Conservation (phyloP, 169 alveolate genomes). For the Babesia bigemina region DNA sequence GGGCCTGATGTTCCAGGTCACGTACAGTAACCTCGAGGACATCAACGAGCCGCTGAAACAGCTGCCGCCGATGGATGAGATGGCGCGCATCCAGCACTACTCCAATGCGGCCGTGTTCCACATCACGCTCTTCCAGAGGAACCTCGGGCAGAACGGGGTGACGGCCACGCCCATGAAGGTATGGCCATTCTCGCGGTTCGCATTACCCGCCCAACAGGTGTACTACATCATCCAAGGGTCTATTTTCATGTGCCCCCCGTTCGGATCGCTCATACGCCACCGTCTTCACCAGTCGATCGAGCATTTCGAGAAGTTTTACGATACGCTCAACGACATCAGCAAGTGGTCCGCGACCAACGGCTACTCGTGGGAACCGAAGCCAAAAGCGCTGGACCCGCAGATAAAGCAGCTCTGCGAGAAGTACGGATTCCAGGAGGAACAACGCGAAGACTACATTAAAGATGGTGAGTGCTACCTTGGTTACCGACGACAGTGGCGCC, state of each 20-base stretch:
- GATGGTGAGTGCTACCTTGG: constrained; percentile 33
- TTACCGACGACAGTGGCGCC: no score
- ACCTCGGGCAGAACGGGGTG: constrained; percentile 55
- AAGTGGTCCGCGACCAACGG: constrained; percentile 62
- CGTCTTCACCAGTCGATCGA: constrained; percentile 49
- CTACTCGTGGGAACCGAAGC: constrained; percentile 65
- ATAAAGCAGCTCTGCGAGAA: constrained; percentile 41
- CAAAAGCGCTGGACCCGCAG: constrained; percentile 32
- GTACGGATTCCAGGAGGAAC: constrained; percentile 39
- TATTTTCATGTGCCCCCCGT: constrained; percentile 67
- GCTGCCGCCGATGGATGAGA: constrained; percentile 24
- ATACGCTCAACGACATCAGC: constrained; percentile 49
- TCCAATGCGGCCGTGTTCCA: constrained; percentile 53
- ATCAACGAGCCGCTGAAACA: constrained; percentile 14
- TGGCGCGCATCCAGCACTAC: constrained; percentile 51
- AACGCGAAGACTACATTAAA: constrained; percentile 13
- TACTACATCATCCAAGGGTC: constrained; percentile 69
- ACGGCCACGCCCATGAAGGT: constrained; percentile 64
- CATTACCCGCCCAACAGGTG: constrained; percentile 8
- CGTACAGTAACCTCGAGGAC: constrained; percentile 58
- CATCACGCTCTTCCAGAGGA: constrained; percentile 58
- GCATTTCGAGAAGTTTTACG: constrained; percentile 63
- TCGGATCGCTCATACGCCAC: constrained; percentile 57
- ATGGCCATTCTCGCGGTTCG: neutral
- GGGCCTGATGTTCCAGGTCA: constrained; percentile 66